Conservation (phyloP, 495 filamentous ascomycete genomes). For the Aspergillus bertholletiae region DNA sequence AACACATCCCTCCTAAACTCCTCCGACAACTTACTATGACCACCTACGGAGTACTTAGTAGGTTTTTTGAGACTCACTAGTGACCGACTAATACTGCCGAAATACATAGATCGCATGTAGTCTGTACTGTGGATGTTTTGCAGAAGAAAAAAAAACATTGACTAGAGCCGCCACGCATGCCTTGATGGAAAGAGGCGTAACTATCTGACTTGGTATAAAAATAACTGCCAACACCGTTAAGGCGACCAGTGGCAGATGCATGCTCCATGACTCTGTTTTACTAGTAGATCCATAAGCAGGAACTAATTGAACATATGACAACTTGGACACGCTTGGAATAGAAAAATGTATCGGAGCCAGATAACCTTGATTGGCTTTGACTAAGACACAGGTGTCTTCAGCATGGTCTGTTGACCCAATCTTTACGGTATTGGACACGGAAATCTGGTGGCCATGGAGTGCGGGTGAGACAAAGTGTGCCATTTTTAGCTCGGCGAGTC, state of each 20-base stretch:
- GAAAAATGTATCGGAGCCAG: not conserved
- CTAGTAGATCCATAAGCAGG: too few relatives aligned
- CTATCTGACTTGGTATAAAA: not conserved
- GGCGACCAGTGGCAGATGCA: not conserved
- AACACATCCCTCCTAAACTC: too few relatives aligned
- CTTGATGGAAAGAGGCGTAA: not conserved
- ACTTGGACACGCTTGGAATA: constrained; percentile 1
- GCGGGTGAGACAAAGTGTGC: constrained; percentile 13
- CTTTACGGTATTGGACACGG: not conserved
- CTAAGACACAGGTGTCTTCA: not conserved
- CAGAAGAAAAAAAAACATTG: not conserved
- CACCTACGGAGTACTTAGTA: too few relatives aligned
- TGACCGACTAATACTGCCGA: not conserved
- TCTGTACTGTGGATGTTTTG: not conserved
- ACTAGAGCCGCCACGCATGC: not conserved
- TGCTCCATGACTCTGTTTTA: not conserved
- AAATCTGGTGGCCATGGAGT: not conserved
- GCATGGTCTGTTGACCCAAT: not conserved
- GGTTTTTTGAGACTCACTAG: not conserved
- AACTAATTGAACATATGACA: constrained; percentile 2
- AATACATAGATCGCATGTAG: not conserved
- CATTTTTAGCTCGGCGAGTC: constrained; percentile 7
- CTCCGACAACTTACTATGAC: too few relatives aligned
- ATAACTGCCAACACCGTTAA: constrained; percentile 5
- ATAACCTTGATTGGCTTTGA: not conserved